phyloP scores from a whole-genome alignment of 192 early-diverging fungal species.

The Linnemannia hyalina region DNA sequence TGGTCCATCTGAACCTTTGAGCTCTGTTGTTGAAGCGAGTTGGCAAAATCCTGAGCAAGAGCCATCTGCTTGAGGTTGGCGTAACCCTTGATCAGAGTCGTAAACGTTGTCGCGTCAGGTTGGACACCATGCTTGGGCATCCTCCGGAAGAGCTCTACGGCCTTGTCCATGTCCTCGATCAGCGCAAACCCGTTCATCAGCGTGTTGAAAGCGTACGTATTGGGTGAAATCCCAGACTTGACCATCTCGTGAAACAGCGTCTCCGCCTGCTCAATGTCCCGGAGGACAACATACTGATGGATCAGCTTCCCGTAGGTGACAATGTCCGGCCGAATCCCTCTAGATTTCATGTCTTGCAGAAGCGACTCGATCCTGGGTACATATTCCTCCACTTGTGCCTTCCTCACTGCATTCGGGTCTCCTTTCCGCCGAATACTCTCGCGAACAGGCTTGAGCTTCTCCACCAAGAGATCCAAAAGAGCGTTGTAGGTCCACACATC shows the following conservation, averaged over 20 bases:
- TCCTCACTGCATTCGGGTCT: not conserved
- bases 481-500: conserved; percentile 51
- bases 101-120: conserved; percentile 36
- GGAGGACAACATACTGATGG: conserved; percentile 46
- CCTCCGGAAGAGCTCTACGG: conserved; percentile 47
- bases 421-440: conserved; percentile 11
- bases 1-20: conserved; percentile 37
- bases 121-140: conserved; percentile 54
- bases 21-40: conserved; percentile 32
- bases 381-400: conserved; percentile 28
- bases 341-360: conserved; percentile 36
- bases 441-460: not conserved
- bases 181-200: conserved; percentile 51
- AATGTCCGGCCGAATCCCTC: conserved; percentile 35
- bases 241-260: conserved; percentile 50
- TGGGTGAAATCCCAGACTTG: conserved; percentile 43
- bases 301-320: conserved; percentile 46
- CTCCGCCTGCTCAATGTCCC: conserved; percentile 51
- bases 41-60: conserved; percentile 38
- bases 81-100: conserved; percentile 52
- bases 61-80: conserved; percentile 31
- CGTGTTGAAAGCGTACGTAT: conserved; percentile 32
- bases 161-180: conserved; percentile 53
- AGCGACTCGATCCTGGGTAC: conserved; percentile 33
- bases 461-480: conserved; percentile 29